phyloP scores from a whole-genome alignment of 1,139 yeast species.

The Pichia sp. region DNA sequence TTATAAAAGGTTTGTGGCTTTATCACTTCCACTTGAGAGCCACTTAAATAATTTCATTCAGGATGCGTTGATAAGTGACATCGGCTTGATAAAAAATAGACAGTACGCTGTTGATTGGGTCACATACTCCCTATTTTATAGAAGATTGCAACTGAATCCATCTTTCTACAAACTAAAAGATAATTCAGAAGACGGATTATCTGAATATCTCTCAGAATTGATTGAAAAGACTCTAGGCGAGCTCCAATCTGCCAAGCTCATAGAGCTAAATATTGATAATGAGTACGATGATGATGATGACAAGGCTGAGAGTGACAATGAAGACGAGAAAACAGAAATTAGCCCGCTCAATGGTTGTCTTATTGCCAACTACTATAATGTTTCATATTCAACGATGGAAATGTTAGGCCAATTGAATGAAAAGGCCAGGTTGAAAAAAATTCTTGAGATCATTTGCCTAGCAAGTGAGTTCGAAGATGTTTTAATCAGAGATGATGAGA shows the following conservation, averaged over 20 bases:
- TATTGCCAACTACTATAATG: slow-evolving; percentile 69
- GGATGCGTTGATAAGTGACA: slow-evolving; percentile 69
- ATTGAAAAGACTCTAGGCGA: slow-evolving; percentile 73
- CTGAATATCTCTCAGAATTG: slow-evolving; percentile 76
- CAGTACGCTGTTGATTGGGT: slow-evolving; percentile 93
- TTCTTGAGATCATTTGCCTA: slow-evolving; percentile 62
- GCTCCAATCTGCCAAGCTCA: slow-evolving; percentile 53
- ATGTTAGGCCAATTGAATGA: slow-evolving; percentile 49
- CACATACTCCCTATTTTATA: slow-evolving; percentile 76
- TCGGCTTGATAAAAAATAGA: slow-evolving; percentile 59
- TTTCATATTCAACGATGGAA: slow-evolving; percentile 64
- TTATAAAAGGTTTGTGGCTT: slow-evolving; percentile 66
- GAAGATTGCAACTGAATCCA: slow-evolving; percentile 78
- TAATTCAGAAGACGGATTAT: slow-evolving; percentile 61
- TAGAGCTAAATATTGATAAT: slow-evolving; percentile 52
- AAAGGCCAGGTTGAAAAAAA: slow-evolving; percentile 54
- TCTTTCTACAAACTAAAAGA: slow-evolving; percentile 78
- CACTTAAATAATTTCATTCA: slow-evolving; percentile 52
- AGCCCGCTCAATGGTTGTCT: slow-evolving; percentile 64
- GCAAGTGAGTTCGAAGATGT: slow-evolving; percentile 67
- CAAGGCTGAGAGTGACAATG: slow-evolving; percentile 32
- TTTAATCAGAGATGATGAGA: slow-evolving; percentile 61
- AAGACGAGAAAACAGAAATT: slow-evolving; percentile 44
- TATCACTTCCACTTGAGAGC: slow-evolving; percentile 84
- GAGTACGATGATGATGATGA: slow-evolving; percentile 32